These are phyloP conservation scores for Penicillium sp. DNA, from an alignment of 2,329 filamentous ascomycete genomes.

Conservation along the genomic window DNA sequence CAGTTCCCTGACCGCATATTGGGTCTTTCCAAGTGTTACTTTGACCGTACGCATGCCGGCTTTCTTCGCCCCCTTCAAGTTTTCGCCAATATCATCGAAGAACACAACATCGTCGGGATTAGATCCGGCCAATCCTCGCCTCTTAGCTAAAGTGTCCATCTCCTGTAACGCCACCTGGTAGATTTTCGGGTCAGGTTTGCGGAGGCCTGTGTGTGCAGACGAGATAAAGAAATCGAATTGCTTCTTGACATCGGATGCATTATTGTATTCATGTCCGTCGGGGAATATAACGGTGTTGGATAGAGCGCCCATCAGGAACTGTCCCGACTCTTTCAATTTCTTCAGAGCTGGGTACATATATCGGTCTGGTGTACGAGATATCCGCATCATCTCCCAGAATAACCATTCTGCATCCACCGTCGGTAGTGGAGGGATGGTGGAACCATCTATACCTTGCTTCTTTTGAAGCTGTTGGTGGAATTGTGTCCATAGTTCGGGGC, in stretches of 20 bases:
- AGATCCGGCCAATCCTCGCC: constrained; percentile 57
- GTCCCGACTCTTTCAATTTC: constrained; percentile 61
- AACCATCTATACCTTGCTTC: constrained; percentile 23
- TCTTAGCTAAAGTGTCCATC: constrained; percentile 61
- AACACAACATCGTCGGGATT: constrained; percentile 72
- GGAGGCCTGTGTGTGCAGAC: constrained; percentile 78
- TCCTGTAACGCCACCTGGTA: constrained; percentile 70
- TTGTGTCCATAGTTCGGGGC: constrained; percentile 64
- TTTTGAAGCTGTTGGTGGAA: constrained; percentile 47
- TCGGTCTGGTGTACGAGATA: constrained; percentile 69
- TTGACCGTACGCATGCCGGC: constrained; percentile 81
- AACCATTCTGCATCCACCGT: constrained; percentile 72
- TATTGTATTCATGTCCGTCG: constrained; percentile 64
- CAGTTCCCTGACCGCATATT: constrained; percentile 76
- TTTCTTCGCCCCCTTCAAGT: constrained; percentile 74
- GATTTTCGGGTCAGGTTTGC: constrained; percentile 82
- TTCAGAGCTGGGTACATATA: constrained; percentile 83
- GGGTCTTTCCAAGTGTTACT: constrained; percentile 73
- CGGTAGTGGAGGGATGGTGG: constrained; percentile 61
- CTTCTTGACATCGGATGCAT: constrained; percentile 58
- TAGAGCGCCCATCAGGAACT: constrained; percentile 74
- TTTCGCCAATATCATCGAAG: constrained; percentile 91
- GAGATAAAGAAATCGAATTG: constrained; percentile 86
- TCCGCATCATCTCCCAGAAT: constrained; percentile 88
- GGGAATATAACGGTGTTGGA: constrained; percentile 92